Conservation (phyloP, 169 alveolate genomes). For the Cardiosporidium cionae region DNA sequence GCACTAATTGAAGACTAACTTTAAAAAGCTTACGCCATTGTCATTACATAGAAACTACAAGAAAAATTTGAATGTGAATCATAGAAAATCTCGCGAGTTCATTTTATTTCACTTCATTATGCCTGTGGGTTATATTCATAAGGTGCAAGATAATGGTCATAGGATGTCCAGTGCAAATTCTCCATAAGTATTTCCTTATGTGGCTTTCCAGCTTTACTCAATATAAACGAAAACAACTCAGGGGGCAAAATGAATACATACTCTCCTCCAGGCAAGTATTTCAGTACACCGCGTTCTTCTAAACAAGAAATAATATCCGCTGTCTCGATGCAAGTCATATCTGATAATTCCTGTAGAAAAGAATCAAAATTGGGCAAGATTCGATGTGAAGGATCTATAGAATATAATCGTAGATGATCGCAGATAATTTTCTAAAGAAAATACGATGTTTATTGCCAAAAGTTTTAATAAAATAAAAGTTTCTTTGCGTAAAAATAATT, state of each 20-base stretch:
- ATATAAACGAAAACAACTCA: constrained; percentile 55
- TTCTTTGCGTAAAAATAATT: not conserved
- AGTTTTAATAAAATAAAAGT: not conserved
- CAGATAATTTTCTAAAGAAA: not conserved
- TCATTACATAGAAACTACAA: no score
- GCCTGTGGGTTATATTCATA: constrained; percentile 46
- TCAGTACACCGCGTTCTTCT: constrained; percentile 71
- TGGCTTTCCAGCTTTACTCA: constrained; percentile 55
- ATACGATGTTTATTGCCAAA: not conserved
- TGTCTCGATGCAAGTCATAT: constrained; percentile 71
- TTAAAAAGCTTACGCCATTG: no score
- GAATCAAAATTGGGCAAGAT: not conserved
- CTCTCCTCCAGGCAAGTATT: constrained; percentile 60
- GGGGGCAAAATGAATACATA: constrained; percentile 62
- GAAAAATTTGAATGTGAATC: no score
- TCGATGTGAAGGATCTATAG: constrained; percentile 11
- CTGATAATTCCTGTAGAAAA: constrained; percentile 51
- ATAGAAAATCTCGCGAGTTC: no score
- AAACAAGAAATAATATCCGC: constrained; percentile 70
- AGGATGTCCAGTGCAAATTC: constrained; percentile 76
- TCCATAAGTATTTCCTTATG: constrained; percentile 56
- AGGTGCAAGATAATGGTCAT: constrained; percentile 66
- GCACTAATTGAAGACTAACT: no score
- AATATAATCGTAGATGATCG: not conserved
- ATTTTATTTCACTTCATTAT: not conserved